Evolutionary conservation across 2,329 filamentous ascomycete genomes (phyloP), one percentile per base, ranked within the genome.

Genomic region (Tolypocladium ophioglossoides): DNA sequence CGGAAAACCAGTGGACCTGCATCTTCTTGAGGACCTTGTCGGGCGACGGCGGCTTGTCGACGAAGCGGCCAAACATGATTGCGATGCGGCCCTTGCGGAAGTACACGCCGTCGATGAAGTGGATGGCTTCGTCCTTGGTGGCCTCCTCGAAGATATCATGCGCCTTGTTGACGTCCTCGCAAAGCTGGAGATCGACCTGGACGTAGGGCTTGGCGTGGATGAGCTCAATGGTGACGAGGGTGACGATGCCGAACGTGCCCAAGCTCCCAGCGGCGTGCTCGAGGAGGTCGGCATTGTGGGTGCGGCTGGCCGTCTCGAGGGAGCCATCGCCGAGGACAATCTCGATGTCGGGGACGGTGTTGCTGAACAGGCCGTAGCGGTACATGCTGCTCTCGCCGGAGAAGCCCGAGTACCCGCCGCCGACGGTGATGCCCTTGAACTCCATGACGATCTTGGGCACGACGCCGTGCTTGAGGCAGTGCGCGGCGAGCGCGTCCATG

Each of bases 381-480:
- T 80, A 83, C 46, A 75, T 78, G 60, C 74, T 78, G 63, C 76
- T 79, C 63, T 83, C 79, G 16, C 78, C 79, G 11, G 77, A 74
- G 24, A 77, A 79, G 10, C 79, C 79, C 8, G 77, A 74, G 62
- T 75, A 82, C 2, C 77, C 78, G 10, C 79, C 79, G 18, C 79
- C 79, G n/a, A 75, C 77, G 3, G 79, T 83, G 59, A 82, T 83
- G 24, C 78, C 79, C 20, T 78, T 78, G 59, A 82, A 83, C 58
- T 82, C 79, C 73, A 79, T 80, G 12, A 82, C 78, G 9, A 83
- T 78, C 3, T 77, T 77, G 4, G 79, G 78, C 7, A 82, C 68
- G 3, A 82, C 67, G 12, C 74, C 74, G 55, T 78, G 65, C 39
- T 72, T 68, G 24, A 82, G 63, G 2, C 76, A 79, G 16, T 73